phyloP scores from a whole-genome alignment of 805 yeast genomes.

The Debaryomyces maramus region DNA sequence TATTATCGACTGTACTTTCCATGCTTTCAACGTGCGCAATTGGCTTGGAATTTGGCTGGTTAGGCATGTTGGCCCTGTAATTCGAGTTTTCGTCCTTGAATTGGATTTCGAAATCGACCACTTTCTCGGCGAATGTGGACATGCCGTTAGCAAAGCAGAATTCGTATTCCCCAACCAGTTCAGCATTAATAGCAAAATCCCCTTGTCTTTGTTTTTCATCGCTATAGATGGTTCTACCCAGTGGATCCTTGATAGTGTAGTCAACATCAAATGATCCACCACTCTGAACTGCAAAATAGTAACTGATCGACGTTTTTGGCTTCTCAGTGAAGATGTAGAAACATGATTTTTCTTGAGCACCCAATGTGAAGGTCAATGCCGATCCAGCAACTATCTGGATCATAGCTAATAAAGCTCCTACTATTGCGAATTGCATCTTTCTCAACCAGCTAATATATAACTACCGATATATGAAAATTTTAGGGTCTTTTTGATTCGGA shows the following conservation, averaged over 20 bases:
- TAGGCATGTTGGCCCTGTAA: slow-evolving; percentile 64
- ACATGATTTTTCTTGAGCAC: slow-evolving; percentile 75
- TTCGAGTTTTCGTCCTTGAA: slow-evolving; percentile 36
- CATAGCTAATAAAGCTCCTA: slow-evolving; percentile 21
- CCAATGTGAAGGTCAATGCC: slow-evolving; percentile 70
- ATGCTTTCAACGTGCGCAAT: slow-evolving; percentile 53
- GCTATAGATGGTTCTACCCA: slow-evolving; percentile 49
- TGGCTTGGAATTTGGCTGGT: slow-evolving; percentile 46
- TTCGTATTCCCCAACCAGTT: slow-evolving; percentile 73
- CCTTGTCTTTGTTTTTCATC: slow-evolving; percentile 74
- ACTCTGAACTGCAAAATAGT: slow-evolving; percentile 79
- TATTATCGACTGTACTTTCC: slow-evolving; percentile 53
- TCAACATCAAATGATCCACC: slow-evolving; percentile 83
- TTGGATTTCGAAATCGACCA: slow-evolving; percentile 78
- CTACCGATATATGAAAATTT: background rate
- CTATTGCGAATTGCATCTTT: slow-evolving; percentile 13
- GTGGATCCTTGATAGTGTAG: slow-evolving; percentile 61
- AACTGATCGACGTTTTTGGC: slow-evolving; percentile 61
- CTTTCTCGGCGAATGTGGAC: slow-evolving; percentile 80
- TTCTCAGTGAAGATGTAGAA: slow-evolving; percentile 67
- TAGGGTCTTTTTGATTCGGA: background rate
- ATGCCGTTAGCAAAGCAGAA: slow-evolving; percentile 82
- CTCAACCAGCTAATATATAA: background rate
- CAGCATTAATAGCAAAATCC: slow-evolving; percentile 71
- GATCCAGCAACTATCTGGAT: slow-evolving; percentile 41